A percentile compares a stretch with the other conserved stretches of the same genome.
These are phyloP conservation scores for Oryza australiensis DNA, from an alignment of 176 grass and related monocot genomes.

Conservation along the genomic window DNA sequence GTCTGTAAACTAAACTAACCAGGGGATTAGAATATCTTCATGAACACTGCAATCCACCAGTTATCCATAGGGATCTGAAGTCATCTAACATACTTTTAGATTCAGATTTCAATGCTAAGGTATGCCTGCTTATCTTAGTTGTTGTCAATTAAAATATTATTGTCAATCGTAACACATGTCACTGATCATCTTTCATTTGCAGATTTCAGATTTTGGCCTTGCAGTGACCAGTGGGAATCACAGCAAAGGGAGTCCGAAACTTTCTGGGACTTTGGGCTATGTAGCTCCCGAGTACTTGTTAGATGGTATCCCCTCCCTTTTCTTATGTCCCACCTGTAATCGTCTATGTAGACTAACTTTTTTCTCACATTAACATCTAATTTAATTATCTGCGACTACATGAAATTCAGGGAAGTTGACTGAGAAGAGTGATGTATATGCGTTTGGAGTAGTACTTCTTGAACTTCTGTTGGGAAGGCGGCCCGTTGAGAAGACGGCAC, in stretches of 20 bases:
- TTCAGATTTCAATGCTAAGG: constrained; percentile 90
- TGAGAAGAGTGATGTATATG: constrained; percentile 99
- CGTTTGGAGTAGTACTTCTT: constrained; percentile 91
- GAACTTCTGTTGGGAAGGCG: constrained; percentile 92
- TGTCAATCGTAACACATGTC: not conserved
- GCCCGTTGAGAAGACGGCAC: constrained; percentile 81
- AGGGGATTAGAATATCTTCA: constrained; percentile 98
- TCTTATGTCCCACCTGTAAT: not conserved
- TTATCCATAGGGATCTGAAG: constrained; percentile 98
- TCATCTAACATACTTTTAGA: constrained; percentile 97
- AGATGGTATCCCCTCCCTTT: constrained; percentile 50
- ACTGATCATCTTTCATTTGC: constrained; percentile 2
- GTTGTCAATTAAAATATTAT: constrained; percentile 17
- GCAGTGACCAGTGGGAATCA: constrained; percentile 71
- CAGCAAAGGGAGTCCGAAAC: constrained; percentile 74
- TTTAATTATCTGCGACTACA: constrained; percentile 25
- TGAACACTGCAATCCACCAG: constrained; percentile 77
- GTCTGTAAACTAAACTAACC: constrained; percentile 40
- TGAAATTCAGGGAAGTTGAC: constrained; percentile 83
- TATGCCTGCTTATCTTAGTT: constrained; percentile 40
- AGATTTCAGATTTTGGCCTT: constrained; percentile 97
- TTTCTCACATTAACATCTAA: not conserved
- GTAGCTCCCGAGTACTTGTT: constrained; percentile 95
- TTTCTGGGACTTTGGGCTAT: constrained; percentile 83
- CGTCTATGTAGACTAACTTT: not conserved